Percentiles rank a stretch among this genome's conserved stretches.
Evolutionary conservation across 768 basidiomycete genomes (phyloP).

Genomic region (Boletus barrowsii): DNA sequence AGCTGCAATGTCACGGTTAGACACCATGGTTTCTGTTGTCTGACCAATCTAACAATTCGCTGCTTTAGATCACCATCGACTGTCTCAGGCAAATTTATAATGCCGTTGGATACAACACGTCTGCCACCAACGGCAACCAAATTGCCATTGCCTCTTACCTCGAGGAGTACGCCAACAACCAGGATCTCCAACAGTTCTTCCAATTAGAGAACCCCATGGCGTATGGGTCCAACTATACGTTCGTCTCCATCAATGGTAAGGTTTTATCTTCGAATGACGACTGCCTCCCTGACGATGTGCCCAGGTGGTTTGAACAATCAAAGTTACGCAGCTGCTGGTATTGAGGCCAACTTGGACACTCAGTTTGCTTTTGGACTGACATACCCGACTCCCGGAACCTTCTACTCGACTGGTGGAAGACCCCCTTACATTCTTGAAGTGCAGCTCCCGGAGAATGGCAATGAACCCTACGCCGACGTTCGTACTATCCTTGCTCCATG

Average conservation of each 20-base stretch:
- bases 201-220: constrained; percentile 47
- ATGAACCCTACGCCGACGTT: constrained; percentile 49
- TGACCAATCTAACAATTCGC: background rate
- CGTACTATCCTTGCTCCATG: constrained; percentile 10
- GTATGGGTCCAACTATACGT: constrained; percentile 47
- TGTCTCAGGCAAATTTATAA: constrained; percentile 59
- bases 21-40: background rate
- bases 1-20: constrained; percentile 42
- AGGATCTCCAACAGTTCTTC: constrained; percentile 53
- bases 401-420: constrained; percentile 59
- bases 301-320: constrained; percentile 64
- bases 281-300: constrained; percentile 5
- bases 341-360: constrained; percentile 65
- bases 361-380: constrained; percentile 67
- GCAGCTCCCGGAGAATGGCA: constrained; percentile 37
- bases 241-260: constrained; percentile 54
- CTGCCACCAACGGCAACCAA: constrained; percentile 40
- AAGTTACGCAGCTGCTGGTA: constrained; percentile 45
- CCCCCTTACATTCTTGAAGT: constrained; percentile 57
- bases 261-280: background rate
- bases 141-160: constrained; percentile 57
- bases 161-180: constrained; percentile 49
- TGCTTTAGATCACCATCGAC: constrained; percentile 43
- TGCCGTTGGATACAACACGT: constrained; percentile 43
- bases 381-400: constrained; percentile 56